Percentiles rank a stretch among this genome's conserved stretches.
Evolutionary conservation across 2,329 filamentous ascomycete genomes (phyloP).

Genomic region (Clonostachys sp.): DNA sequence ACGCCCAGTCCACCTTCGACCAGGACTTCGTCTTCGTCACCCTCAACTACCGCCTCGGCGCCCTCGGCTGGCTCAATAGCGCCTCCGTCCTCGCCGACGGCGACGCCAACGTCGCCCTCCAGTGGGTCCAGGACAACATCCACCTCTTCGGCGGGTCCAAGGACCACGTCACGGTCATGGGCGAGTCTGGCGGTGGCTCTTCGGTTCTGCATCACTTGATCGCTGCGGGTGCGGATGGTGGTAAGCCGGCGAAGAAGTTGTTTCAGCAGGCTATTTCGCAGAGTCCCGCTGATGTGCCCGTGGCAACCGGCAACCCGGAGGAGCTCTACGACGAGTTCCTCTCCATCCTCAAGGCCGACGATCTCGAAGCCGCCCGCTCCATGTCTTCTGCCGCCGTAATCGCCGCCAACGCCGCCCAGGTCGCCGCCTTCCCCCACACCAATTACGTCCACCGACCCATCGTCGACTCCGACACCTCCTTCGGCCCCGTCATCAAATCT

Average conservation of each 20-base stretch:
- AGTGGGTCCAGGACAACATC: constrained; percentile 41
- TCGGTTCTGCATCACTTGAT: constrained; percentile 26
- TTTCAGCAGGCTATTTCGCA: constrained; percentile 5
- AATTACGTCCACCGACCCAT: constrained; percentile 3
- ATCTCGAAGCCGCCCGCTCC: constrained; percentile 2
- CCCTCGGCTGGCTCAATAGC: constrained; percentile 30
- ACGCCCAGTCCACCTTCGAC: not conserved
- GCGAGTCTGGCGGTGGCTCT: constrained; percentile 38
- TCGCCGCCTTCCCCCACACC: constrained; percentile 2
- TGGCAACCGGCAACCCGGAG: not conserved
- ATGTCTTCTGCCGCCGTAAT: constrained; percentile 3
- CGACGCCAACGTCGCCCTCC: constrained; percentile 30
- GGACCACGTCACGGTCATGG: constrained; percentile 35
- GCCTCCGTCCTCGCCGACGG: constrained; percentile 23
- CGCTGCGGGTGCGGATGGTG: not conserved
- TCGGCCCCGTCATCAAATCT: not conserved
- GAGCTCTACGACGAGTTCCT: constrained; percentile 4
- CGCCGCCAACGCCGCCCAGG: constrained; percentile 4
- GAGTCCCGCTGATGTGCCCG: constrained; percentile 2
- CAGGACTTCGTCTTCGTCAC: constrained; percentile 26
- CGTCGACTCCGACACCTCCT: not conserved
- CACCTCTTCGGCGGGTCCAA: constrained; percentile 36
- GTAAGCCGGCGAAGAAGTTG: not conserved
- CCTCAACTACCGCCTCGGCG: constrained; percentile 30
- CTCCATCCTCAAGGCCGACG: constrained; percentile 2